Conservation (phyloP, 495 filamentous ascomycete genomes). For the Aspergillus olivimuriae region DNA sequence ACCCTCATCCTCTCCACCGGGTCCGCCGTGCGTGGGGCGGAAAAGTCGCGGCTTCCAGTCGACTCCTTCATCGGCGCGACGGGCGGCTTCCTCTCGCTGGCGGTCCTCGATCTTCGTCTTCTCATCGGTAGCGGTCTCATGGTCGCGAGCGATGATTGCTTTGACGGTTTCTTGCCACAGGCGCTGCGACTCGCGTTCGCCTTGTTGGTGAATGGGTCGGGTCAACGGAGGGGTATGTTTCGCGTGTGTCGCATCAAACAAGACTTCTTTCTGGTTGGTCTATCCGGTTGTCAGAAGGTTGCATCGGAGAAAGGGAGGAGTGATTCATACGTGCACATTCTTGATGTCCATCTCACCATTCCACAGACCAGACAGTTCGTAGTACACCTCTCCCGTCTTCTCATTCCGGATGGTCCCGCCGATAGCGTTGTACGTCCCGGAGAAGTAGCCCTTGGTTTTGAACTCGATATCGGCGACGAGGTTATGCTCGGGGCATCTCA, state of each 20-base stretch:
- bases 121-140: slow-evolving; percentile 86
- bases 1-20: slow-evolving; percentile 69
- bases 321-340: slow-evolving; percentile 60
- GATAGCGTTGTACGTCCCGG: slow-evolving; percentile 93
- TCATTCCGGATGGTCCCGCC: slow-evolving; percentile 89
- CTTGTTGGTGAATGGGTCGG: slow-evolving; percentile 78
- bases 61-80: slow-evolving; percentile 69
- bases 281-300: slow-evolving; percentile 23
- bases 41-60: slow-evolving; percentile 91
- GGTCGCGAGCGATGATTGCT: slow-evolving; percentile 77
- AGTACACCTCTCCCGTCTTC: slow-evolving; percentile 75
- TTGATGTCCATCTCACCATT: slow-evolving; percentile 90
- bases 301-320: background rate
- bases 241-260: slow-evolving; percentile 79
- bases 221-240: slow-evolving; percentile 69
- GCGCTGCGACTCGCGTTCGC: slow-evolving; percentile 81
- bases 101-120: slow-evolving; percentile 91
- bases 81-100: slow-evolving; percentile 83
- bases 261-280: slow-evolving; percentile 80
- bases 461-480: slow-evolving; percentile 94
- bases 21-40: slow-evolving; percentile 64
- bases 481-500: slow-evolving; percentile 83
- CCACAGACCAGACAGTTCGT: slow-evolving; percentile 89
- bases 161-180: slow-evolving; percentile 76
- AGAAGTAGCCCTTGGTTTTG: slow-evolving; percentile 97